These are phyloP conservation scores for Rubroshorea leprosula DNA, from an alignment of 345 rosid genomes.

Conservation along the genomic window DNA sequence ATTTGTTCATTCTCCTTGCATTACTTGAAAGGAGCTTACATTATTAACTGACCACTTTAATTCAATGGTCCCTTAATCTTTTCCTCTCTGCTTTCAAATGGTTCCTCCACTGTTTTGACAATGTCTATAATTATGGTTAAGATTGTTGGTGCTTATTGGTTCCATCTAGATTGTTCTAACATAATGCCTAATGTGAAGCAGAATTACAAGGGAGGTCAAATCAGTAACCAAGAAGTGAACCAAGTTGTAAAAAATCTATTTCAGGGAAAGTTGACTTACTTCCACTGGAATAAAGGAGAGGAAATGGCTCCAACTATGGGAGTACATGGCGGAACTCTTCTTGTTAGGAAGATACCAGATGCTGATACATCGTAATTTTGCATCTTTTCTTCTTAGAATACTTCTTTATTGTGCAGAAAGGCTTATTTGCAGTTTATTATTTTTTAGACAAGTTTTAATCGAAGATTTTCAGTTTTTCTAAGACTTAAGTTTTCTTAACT, in stretches of 20 bases:
- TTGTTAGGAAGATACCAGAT: slow-evolving; percentile 69
- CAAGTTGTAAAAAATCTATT: slow-evolving; percentile 61
- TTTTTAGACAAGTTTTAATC: background rate
- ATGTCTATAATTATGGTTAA: background rate
- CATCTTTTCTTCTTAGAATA: background rate
- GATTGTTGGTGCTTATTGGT: background rate
- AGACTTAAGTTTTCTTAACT: slow-evolving; percentile 1
- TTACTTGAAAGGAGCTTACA: no score
- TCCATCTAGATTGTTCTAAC: slow-evolving; percentile 11
- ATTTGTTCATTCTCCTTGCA: no score
- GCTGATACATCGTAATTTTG: slow-evolving; percentile 53
- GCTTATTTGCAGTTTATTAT: background rate
- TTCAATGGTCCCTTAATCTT: no score
- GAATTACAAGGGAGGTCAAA: slow-evolving; percentile 56
- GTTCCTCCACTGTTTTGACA: background rate
- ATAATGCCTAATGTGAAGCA: slow-evolving; percentile 28
- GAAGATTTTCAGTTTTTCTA: background rate
- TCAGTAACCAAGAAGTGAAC: slow-evolving; percentile 43
- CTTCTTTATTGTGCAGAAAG: background rate
- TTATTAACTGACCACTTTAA: no score
- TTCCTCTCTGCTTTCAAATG: no score
- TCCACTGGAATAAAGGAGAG: slow-evolving; percentile 62
- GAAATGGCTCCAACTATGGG: slow-evolving; percentile 71
- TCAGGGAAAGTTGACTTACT: slow-evolving; percentile 68
- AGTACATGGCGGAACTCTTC: slow-evolving; percentile 67